Conservation (phyloP, 768 basidiomycete species). For the Lactarius psammicola region DNA sequence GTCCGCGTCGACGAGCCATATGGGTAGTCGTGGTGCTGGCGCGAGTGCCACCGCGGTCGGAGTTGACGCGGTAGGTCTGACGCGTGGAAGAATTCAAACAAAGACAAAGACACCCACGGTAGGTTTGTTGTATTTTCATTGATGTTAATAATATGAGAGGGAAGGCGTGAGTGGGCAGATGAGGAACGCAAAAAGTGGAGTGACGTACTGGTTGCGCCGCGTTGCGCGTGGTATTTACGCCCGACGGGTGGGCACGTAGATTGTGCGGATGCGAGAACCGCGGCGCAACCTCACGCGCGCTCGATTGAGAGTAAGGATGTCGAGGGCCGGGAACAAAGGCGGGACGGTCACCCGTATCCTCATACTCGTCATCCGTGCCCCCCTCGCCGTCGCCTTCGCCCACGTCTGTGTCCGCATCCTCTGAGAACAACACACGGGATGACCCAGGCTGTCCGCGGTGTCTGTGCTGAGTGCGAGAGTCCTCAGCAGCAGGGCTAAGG, state of each 20-base stretch:
- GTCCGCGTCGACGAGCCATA: constrained; percentile 11
- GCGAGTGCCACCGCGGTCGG: constrained; percentile 4
- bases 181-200: neutral
- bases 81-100: neutral
- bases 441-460: neutral
- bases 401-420: neutral
- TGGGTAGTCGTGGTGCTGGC: neutral
- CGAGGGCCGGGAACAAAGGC: constrained; percentile 12
- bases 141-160: neutral
- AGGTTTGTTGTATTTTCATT: neutral
- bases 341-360: neutral
- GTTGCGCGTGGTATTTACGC: constrained; percentile 6
- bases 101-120: neutral
- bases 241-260: constrained; percentile 7
- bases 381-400: neutral
- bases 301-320: neutral
- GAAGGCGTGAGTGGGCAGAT: neutral
- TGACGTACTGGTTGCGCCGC: constrained; percentile 21
- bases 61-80: constrained; percentile 4
- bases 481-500: neutral
- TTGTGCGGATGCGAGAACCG: constrained; percentile 15
- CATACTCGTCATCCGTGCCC: neutral
- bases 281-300: neutral
- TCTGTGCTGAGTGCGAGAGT: constrained; percentile 9
- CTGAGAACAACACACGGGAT: neutral